A percentile compares a stretch with the other conserved stretches of the same genome.
Conservation (phyloP, 1,284 basidiomycete genomes). For the Leccinum fuscescens region DNA sequence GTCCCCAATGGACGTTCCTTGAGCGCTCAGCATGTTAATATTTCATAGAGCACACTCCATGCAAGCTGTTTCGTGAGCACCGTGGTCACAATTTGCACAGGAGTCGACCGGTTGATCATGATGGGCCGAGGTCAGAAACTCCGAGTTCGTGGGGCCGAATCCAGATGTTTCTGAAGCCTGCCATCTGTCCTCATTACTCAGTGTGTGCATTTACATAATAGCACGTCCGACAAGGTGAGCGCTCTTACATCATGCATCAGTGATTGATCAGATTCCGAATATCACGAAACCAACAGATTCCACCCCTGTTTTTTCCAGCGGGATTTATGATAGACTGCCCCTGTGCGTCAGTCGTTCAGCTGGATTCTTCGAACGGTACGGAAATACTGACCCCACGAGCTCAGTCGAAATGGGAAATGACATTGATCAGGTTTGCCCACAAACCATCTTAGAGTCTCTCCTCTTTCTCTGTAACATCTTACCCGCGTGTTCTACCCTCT, state of each 20-base stretch:
- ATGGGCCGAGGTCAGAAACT: neutral
- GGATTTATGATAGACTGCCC: neutral
- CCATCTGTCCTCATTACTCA: too few species aligned
- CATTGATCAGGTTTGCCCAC: neutral
- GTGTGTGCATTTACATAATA: neutral
- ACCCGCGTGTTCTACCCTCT: neutral
- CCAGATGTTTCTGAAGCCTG: too few species aligned
- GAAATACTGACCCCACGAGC: neutral
- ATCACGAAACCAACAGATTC: neutral
- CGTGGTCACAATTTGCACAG: neutral
- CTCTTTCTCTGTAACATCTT: neutral
- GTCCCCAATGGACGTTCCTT: neutral
- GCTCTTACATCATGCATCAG: neutral
- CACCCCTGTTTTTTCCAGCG: neutral
- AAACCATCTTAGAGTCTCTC: neutral
- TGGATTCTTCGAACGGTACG: neutral
- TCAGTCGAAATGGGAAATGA: neutral
- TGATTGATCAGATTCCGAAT: neutral
- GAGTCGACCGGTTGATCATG: neutral
- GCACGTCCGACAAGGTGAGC: neutral
- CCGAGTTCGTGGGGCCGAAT: too few species aligned
- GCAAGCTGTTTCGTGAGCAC: neutral
- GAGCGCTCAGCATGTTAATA: neutral
- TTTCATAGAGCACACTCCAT: neutral
- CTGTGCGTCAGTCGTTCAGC: neutral